Base-by-base conservation (phyloP, 192 early-diverging fungal species). In the Powellomyces hirtus region DNA sequence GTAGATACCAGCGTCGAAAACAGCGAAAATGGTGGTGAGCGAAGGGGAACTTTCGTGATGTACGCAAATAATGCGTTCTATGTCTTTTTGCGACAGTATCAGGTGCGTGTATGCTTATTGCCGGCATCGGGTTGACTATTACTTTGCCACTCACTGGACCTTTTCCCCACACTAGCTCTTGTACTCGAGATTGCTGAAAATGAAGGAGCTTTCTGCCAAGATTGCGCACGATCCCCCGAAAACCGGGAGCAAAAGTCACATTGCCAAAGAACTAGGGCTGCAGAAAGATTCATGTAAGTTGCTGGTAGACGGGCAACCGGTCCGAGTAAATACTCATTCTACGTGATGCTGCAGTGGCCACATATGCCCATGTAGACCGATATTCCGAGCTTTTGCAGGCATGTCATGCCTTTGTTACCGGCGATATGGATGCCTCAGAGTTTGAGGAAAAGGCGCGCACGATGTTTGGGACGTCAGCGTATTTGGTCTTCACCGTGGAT, bases 401-500 rank as follows among this genome's bases (percentile, higher is more conserved):
- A 16, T 85, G 93, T 34, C 81, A 88, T 70, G 85, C 88, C 60
- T 86, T 94, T 62, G 75, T 97, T 76, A 88, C 87, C 37, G 88
- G 88, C 35, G 90, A 96, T 51, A 74, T 95, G 61, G 95, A 97
- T 30, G 70, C 83, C 24, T 79, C 77, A 35, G 79, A 81, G 59
- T 99, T 92, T 83, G 97, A 99, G 66, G 96, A 99, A 58, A 81
- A 82, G 34, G 77, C 88, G 38, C 89, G 97, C 0, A 84, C 88
- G 34, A 77, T 99, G 75, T 98, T 92, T 77, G 87, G 89, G 18
- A 96, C 92, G 44, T 87, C 92, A 40, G 97, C 92, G 0, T 96
- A 96, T 68, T 71, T 90, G 42, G 81, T 94, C 26, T 90, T 96
- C 59, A 95, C 94, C 0, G 77, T 98, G 8, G 96, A 98, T 76